Conservation (phyloP, 2,329 filamentous ascomycete species). For the Ophiostoma fasciatum region DNA sequence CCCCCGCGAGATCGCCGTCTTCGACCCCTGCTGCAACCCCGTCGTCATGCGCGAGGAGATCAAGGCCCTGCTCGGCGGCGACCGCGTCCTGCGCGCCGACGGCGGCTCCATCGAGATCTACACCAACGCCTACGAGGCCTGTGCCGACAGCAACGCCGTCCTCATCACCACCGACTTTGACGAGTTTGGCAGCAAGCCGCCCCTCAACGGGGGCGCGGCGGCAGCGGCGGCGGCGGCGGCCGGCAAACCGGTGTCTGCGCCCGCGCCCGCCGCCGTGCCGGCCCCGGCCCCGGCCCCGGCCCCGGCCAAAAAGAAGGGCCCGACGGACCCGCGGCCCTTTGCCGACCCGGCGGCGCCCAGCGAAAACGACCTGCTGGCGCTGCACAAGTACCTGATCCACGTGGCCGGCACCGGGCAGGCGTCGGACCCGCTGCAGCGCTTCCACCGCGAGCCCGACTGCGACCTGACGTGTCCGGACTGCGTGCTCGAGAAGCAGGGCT, state of each 20-base stretch:
- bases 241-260: too few relatives aligned
- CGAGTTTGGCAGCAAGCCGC: constrained; percentile 30
- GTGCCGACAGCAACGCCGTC: constrained; percentile 31
- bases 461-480: constrained; percentile 35
- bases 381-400: constrained; percentile 32
- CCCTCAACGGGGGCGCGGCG: constrained; percentile 8
- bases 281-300: not conserved
- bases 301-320: constrained; percentile 17
- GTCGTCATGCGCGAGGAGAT: constrained; percentile 36
- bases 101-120: constrained; percentile 32
- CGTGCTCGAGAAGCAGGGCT: constrained; percentile 15
- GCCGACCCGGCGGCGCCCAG: constrained; percentile 17
- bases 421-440: constrained; percentile 30
- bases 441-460: constrained; percentile 30
- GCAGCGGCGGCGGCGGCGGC: constrained; percentile 9
- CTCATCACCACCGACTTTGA: constrained; percentile 42
- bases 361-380: constrained; percentile 30
- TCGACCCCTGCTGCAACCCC: constrained; percentile 48
- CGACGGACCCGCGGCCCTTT: constrained; percentile 33
- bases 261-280: not conserved
- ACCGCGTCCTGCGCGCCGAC: constrained; percentile 19
- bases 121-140: constrained; percentile 33
- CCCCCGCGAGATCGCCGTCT: constrained; percentile 49
- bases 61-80: constrained; percentile 24
- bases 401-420: constrained; percentile 14